A percentile compares a stretch with the other conserved stretches of the same genome.
Conservation (phyloP, 495 filamentous ascomycete genomes). For the Daldinia caldariorum region DNA sequence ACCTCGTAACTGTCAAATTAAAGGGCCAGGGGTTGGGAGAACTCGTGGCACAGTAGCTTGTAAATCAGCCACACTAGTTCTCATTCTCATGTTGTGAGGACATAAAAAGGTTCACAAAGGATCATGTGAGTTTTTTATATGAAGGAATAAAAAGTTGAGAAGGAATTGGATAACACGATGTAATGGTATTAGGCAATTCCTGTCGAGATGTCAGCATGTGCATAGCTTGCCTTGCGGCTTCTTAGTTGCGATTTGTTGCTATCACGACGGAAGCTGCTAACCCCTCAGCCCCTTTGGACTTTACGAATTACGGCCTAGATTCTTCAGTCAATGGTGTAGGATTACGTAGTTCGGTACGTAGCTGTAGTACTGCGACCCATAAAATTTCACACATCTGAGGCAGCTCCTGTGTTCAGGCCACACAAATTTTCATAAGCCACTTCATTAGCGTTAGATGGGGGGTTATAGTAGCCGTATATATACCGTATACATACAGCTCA, state of each 20-base stretch:
- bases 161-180: not conserved
- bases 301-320: not conserved
- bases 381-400: not conserved
- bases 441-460: too few species aligned
- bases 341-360: not conserved
- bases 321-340: not conserved
- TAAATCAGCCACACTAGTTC: constrained; percentile 22
- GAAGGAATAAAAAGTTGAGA: constrained; percentile 1
- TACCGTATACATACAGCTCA: too few species aligned
- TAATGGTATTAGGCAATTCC: not conserved
- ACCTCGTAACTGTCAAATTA: constrained; percentile 32
- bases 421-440: not conserved
- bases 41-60: constrained; percentile 21
- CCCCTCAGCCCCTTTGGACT: not conserved
- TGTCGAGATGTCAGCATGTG: not conserved
- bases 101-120: constrained; percentile 11
- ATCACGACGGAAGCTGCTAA: not conserved
- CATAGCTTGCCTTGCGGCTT: not conserved
- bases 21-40: constrained; percentile 20
- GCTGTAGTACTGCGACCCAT: not conserved
- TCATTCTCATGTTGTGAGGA: not conserved
- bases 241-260: not conserved
- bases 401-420: not conserved
- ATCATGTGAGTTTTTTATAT: not conserved
- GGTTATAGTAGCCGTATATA: too few species aligned